Evolutionary conservation across 768 basidiomycete species (phyloP).

Genomic region (Cyathus striatus): DNA sequence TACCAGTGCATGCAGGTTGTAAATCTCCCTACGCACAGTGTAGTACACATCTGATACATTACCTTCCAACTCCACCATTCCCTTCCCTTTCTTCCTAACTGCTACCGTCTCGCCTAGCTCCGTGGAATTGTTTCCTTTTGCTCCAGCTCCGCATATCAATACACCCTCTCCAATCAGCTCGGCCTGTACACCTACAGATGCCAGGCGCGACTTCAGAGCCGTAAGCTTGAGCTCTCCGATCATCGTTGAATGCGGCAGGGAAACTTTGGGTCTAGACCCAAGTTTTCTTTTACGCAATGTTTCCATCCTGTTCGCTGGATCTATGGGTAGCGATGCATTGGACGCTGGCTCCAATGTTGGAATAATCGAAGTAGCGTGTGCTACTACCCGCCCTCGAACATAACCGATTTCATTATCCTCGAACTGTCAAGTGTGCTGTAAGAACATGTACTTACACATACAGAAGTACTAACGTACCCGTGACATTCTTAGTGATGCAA

Average conservation of each 20-base stretch:
- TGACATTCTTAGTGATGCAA: constrained; percentile 79
- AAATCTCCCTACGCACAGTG: constrained; percentile 83
- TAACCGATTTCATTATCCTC: constrained; percentile 97
- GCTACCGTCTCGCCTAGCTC: constrained; percentile 67
- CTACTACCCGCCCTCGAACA: constrained; percentile 82
- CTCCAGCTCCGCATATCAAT: constrained; percentile 74
- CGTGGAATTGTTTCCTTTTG: constrained; percentile 29
- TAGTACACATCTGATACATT: constrained; percentile 87
- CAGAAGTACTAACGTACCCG: constrained; percentile 49
- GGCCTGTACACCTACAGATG: constrained; percentile 73
- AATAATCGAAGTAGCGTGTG: constrained; percentile 82
- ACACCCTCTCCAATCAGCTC: constrained; percentile 98
- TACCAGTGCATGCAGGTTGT: constrained; percentile 85
- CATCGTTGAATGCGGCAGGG: constrained; percentile 87
- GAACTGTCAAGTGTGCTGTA: constrained; percentile 48
- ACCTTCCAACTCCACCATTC: constrained; percentile 87
- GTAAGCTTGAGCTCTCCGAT: constrained; percentile 96
- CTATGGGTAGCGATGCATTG: constrained; percentile 18
- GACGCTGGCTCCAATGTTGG: constrained; percentile 77
- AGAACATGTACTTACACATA: not conserved
- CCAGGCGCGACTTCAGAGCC: constrained; percentile 76
- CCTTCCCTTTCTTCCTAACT: constrained; percentile 82
- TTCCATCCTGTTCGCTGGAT: constrained; percentile 14
- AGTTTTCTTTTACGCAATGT: constrained; percentile 37
- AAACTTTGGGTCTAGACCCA: constrained; percentile 59